phyloP scores from a whole-genome alignment of 306 rosid species.

The Malus sieversii region DNA sequence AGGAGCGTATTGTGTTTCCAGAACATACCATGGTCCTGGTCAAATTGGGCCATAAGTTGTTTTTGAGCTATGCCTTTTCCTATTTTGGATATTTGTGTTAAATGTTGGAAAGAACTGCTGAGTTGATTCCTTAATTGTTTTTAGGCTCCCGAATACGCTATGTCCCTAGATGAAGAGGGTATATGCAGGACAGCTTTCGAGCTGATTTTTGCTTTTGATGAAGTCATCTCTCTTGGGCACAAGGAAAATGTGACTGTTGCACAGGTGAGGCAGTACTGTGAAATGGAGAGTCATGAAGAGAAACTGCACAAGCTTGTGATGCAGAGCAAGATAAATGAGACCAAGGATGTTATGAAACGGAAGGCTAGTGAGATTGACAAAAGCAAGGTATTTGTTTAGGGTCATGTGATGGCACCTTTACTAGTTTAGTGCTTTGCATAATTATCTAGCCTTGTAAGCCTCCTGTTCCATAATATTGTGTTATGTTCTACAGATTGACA shows the following conservation, averaged over 20 bases:
- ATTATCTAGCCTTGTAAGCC: neutral
- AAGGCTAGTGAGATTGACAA: conserved; percentile 98
- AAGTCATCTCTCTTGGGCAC: conserved; percentile 92
- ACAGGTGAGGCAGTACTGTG: conserved; percentile 87
- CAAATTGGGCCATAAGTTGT: neutral
- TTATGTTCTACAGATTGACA: conserved; percentile 64
- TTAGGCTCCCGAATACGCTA: conserved; percentile 89
- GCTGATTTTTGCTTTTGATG: conserved; percentile 93
- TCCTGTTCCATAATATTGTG: neutral
- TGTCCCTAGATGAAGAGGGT: conserved; percentile 90
- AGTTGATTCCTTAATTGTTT: conserved; percentile 43
- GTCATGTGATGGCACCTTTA: conserved; percentile 4
- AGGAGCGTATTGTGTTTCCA: no score
- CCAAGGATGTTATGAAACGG: conserved; percentile 93
- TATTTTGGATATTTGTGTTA: neutral
- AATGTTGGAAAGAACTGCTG: neutral
- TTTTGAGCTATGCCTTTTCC: neutral
- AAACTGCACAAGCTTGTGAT: conserved; percentile 82
- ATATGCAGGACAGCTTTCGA: conserved; percentile 80
- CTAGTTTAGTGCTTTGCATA: neutral
- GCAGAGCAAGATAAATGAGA: conserved; percentile 94
- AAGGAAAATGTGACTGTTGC: conserved; percentile 81
- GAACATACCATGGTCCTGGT: neutral
- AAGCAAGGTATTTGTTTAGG: conserved; percentile 68
- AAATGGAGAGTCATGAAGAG: conserved; percentile 98